Conservation (phyloP, 2,329 filamentous ascomycete genomes). For the Penicillium glabrum region DNA sequence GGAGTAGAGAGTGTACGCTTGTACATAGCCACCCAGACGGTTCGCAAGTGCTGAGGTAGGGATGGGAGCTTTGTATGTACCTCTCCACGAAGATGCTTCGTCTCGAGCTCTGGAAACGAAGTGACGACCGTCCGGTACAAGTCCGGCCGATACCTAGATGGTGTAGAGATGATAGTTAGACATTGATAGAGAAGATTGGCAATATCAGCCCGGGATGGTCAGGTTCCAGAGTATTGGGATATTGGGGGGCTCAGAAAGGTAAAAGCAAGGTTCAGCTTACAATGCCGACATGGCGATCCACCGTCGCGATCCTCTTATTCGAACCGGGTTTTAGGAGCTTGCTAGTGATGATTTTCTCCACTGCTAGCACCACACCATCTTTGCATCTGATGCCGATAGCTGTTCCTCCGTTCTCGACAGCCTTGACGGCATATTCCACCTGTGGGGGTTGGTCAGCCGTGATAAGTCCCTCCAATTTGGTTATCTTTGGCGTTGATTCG, state of each 20-base stretch:
- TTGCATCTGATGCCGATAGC: constrained; percentile 96
- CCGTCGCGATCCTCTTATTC: constrained; percentile 94
- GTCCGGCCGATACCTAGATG: constrained; percentile 81
- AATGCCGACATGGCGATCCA: constrained; percentile 90
- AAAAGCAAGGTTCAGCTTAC: constrained; percentile 55
- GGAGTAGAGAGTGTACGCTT: constrained; percentile 96
- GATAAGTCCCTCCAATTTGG: neutral
- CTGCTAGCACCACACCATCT: constrained; percentile 91
- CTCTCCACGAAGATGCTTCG: constrained; percentile 87
- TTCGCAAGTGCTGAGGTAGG: constrained; percentile 82
- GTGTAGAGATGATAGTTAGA: neutral
- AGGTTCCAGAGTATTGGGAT: neutral
- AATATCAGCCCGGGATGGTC: neutral
- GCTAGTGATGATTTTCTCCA: constrained; percentile 94
- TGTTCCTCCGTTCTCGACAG: constrained; percentile 96
- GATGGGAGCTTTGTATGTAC: constrained; percentile 92
- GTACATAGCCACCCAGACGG: constrained; percentile 92
- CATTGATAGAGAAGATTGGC: neutral
- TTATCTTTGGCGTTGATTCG: neutral
- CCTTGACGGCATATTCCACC: constrained; percentile 96
- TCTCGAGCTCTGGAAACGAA: constrained; percentile 93
- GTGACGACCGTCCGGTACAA: constrained; percentile 92
- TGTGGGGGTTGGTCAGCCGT: constrained; percentile 30
- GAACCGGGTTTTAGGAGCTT: constrained; percentile 93
- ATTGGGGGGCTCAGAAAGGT: neutral